phyloP scores from a whole-genome alignment of 768 basidiomycete species.

The Imleria badia region DNA sequence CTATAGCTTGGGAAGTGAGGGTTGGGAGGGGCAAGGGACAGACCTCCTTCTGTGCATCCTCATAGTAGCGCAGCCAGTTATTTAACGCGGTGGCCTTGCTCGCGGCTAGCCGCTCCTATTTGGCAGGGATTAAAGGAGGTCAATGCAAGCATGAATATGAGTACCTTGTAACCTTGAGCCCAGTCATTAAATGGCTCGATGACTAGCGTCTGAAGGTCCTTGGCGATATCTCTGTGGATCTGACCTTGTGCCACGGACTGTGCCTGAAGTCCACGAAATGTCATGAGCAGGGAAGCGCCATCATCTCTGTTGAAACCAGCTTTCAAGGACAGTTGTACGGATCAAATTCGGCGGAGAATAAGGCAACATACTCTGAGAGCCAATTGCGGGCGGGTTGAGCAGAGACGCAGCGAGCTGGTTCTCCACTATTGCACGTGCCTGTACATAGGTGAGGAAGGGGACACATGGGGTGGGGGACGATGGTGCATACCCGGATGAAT shows the following conservation, averaged over 20 bases:
- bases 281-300: conserved; percentile 76
- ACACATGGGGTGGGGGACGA: background rate
- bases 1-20: background rate
- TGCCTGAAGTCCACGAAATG: conserved; percentile 76
- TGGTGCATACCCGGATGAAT: conserved; percentile 72
- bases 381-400: conserved; percentile 47
- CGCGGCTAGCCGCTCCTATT: conserved; percentile 60
- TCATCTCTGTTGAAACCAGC: conserved; percentile 78
- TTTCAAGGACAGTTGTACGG: conserved; percentile 35
- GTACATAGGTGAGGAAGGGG: conserved; percentile 10
- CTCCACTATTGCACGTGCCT: conserved; percentile 78
- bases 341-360: background rate
- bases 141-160: background rate
- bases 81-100: conserved; percentile 60
- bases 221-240: conserved; percentile 67
- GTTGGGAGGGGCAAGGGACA: conserved; percentile 5
- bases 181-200: conserved; percentile 80
- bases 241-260: conserved; percentile 74
- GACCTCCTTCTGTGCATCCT: conserved; percentile 66
- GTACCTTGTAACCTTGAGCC: conserved; percentile 72
- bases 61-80: conserved; percentile 68
- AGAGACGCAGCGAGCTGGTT: conserved; percentile 60
- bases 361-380: conserved; percentile 45
- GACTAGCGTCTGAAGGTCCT: conserved; percentile 73
- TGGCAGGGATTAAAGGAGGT: conserved; percentile 15